Evolutionary conservation across 306 rosid genomes (phyloP).

Genomic region (Adenanthera pavonina): DNA sequence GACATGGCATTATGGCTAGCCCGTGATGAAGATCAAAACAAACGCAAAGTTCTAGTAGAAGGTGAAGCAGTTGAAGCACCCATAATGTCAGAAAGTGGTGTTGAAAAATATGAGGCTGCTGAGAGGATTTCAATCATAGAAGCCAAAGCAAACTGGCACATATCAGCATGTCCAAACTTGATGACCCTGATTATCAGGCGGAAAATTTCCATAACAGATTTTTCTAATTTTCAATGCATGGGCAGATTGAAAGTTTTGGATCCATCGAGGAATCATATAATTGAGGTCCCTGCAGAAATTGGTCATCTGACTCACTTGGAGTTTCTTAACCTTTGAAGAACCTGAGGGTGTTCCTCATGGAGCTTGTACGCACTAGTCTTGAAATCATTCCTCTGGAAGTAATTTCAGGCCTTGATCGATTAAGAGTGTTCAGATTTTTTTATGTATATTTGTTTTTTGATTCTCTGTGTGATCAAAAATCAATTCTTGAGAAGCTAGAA

Average conservation of each 20-base stretch:
- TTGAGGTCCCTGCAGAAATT: not conserved
- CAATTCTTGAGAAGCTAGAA: constrained; percentile 19
- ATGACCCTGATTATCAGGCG: not conserved
- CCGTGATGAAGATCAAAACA: not conserved
- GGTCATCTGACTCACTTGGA: constrained; percentile 19
- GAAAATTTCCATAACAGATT: not conserved
- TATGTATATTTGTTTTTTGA: not conserved
- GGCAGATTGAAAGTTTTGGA: constrained; percentile 29
- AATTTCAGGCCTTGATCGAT: not conserved
- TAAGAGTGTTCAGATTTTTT: not conserved
- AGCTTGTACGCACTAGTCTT: not conserved
- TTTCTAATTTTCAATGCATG: not conserved
- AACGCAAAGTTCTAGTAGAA: not conserved
- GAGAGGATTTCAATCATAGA: constrained; percentile 25
- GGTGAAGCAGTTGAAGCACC: not conserved
- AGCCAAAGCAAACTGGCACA: not conserved
- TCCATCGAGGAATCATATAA: not conserved
- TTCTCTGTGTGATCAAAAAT: not conserved
- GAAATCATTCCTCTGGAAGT: not conserved
- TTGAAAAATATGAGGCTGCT: not conserved
- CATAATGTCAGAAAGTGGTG: too few species aligned
- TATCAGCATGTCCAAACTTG: constrained; percentile 30
- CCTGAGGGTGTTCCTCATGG: constrained; percentile 11
- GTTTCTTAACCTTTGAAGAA: constrained; percentile 28
- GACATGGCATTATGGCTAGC: constrained; percentile 6